Percentiles rank a stretch among this genome's conserved stretches.
phyloP scores from a whole-genome alignment of 1,284 basidiomycete species.

The Apiotrichum brassicae region DNA sequence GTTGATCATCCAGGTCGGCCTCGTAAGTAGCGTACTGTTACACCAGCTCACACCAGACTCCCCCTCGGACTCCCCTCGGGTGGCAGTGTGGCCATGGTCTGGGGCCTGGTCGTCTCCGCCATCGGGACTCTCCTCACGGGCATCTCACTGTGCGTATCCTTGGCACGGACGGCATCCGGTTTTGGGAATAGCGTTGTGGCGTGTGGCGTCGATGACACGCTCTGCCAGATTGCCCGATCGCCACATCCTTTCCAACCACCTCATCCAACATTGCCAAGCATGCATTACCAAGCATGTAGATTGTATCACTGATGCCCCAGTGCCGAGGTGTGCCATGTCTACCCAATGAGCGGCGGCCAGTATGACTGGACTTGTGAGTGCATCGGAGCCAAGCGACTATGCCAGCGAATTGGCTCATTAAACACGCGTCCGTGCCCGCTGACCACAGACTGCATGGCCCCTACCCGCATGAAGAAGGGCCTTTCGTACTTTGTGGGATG shows the following conservation, averaged over 20 bases:
- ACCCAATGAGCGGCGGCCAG: slow-evolving; percentile 32
- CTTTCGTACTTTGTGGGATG: slow-evolving; percentile 16
- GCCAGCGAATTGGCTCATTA: no score
- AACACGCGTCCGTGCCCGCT: no score
- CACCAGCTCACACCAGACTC: slow-evolving; percentile 9
- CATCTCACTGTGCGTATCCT: slow-evolving; percentile 19
- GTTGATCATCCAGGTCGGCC: background rate
- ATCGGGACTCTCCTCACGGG: slow-evolving; percentile 29
- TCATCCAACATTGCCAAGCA: no score
- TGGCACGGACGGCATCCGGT: no score
- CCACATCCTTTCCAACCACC: no score
- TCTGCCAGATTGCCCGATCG: no score
- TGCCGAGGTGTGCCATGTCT: slow-evolving; percentile 14
- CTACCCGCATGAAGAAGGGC: background rate
- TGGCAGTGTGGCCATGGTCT: slow-evolving; percentile 35
- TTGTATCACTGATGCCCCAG: background rate
- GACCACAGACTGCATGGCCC: slow-evolving; percentile 7
- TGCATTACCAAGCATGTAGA: no score
- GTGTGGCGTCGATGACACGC: no score
- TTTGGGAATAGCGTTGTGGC: no score
- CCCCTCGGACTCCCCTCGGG: slow-evolving; percentile 29
- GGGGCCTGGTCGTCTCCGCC: slow-evolving; percentile 33
- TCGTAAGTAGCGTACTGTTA: slow-evolving; percentile 2
- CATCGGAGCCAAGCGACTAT: slow-evolving; percentile 24
- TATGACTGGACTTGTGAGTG: slow-evolving; percentile 33